Percentiles rank a stretch among this genome's conserved stretches.
These are phyloP conservation scores for Elongisporangium senticosum DNA, from an alignment of 352 stramenopile genomes.

Conservation along the genomic window DNA sequence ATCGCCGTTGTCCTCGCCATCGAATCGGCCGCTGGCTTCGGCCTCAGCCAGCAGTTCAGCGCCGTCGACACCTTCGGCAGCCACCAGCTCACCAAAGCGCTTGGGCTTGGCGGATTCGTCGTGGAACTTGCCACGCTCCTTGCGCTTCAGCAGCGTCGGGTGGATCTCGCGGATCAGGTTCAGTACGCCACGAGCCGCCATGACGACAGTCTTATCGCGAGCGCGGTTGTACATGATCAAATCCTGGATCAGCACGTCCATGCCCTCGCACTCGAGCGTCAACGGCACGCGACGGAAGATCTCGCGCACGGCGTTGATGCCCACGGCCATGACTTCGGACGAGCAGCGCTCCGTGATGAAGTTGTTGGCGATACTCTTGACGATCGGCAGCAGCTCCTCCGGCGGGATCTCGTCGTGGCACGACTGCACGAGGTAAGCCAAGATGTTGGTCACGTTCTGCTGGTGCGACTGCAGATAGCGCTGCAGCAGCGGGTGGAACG, in stretches of 20 bases:
- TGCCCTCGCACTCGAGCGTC: slow-evolving; percentile 90
- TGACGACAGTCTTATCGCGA: slow-evolving; percentile 95
- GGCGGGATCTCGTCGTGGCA: slow-evolving; percentile 97
- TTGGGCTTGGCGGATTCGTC: slow-evolving; percentile 79
- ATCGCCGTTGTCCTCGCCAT: slow-evolving; percentile 77
- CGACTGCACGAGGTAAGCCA: slow-evolving; percentile 97
- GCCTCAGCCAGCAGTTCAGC: slow-evolving; percentile 91
- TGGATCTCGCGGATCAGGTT: slow-evolving; percentile 97
- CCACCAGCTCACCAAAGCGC: slow-evolving; percentile 88
- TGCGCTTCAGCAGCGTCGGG: slow-evolving; percentile 93
- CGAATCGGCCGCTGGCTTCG: slow-evolving; percentile 65
- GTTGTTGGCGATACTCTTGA: slow-evolving; percentile 97
- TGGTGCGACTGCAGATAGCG: slow-evolving; percentile 88
- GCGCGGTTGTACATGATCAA: slow-evolving; percentile 95
- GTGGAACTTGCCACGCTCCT: slow-evolving; percentile 94
- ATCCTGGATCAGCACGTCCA: slow-evolving; percentile 89
- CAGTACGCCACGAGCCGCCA: slow-evolving; percentile 93
- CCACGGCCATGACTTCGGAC: slow-evolving; percentile 96
- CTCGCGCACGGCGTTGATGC: slow-evolving; percentile 96
- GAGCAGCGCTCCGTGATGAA: slow-evolving; percentile 97
- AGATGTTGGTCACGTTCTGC: slow-evolving; percentile 90
- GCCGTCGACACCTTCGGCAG: slow-evolving; percentile 92
- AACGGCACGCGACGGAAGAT: slow-evolving; percentile 94
- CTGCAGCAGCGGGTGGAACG: slow-evolving; percentile 96
- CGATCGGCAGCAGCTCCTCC: slow-evolving; percentile 94